Evolutionary conservation across 2,329 filamentous ascomycete genomes (phyloP).

Genomic region (Colletotrichum tropicale): DNA sequence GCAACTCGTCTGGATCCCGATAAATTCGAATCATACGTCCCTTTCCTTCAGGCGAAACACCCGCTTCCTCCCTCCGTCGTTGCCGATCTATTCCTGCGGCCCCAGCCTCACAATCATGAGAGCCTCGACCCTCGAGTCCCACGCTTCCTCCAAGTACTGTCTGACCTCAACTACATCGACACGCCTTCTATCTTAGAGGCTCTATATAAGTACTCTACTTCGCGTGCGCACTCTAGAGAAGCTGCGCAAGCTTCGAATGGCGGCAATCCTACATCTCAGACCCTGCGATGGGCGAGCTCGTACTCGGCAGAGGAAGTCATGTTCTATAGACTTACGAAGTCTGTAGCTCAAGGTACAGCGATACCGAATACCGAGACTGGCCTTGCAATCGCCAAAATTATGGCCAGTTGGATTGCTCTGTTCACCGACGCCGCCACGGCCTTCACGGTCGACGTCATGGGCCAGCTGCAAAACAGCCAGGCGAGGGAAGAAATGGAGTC

Average conservation of each 20-base stretch:
- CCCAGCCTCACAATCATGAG: constrained; percentile 50
- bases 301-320: constrained; percentile 83
- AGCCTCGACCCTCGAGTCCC: constrained; percentile 64
- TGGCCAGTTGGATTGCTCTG: constrained; percentile 64
- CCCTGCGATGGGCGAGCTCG: constrained; percentile 57
- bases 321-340: constrained; percentile 90
- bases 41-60: constrained; percentile 53
- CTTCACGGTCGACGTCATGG: constrained; percentile 53
- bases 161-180: constrained; percentile 55
- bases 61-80: constrained; percentile 56
- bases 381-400: constrained; percentile 51
- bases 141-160: constrained; percentile 62
- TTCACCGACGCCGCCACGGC: constrained; percentile 57
- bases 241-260: constrained; percentile 14
- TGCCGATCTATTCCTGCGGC: constrained; percentile 64
- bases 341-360: constrained; percentile 65
- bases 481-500: constrained; percentile 63
- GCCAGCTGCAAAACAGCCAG: constrained; percentile 46
- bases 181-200: constrained; percentile 58
- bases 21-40: constrained; percentile 57
- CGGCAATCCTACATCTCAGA: background rate
- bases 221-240: constrained; percentile 41
- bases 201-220: constrained; percentile 62
- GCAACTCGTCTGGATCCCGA: constrained; percentile 55
- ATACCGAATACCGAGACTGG: constrained; percentile 53